Conservation (phyloP, 2,329 filamentous ascomycete genomes). For the Gnomoniopsis smithogilvyi region DNA sequence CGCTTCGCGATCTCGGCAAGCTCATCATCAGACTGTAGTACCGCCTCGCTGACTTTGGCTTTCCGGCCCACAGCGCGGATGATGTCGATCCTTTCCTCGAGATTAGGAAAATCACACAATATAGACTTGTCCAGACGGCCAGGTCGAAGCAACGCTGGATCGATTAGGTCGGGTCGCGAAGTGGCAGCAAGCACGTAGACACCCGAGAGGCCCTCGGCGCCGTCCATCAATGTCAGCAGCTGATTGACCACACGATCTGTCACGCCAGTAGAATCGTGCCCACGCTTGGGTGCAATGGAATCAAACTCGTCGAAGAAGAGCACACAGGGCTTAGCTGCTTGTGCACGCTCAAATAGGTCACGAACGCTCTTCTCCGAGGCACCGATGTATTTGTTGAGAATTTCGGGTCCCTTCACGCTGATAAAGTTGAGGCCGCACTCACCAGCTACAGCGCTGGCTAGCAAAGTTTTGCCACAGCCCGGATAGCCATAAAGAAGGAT, state of each 20-base stretch:
- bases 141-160: constrained; percentile 86
- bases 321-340: constrained; percentile 87
- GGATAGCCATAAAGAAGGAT: constrained; percentile 92
- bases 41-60: constrained; percentile 66
- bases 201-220: constrained; percentile 88
- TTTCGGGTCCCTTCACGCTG: constrained; percentile 95
- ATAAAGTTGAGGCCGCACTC: constrained; percentile 99
- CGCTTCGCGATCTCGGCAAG: constrained; percentile 71
- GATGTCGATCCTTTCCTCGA: constrained; percentile 84
- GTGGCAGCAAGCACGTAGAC: constrained; percentile 97
- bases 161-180: constrained; percentile 88
- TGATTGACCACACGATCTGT: constrained; percentile 98
- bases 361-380: constrained; percentile 95
- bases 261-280: constrained; percentile 96
- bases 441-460: constrained; percentile 94
- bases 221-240: constrained; percentile 97
- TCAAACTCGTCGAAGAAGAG: constrained; percentile 99
- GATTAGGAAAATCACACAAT: constrained; percentile 81
- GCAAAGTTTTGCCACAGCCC: constrained; percentile 92
- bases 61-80: constrained; percentile 79
- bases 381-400: constrained; percentile 98
- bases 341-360: constrained; percentile 89
- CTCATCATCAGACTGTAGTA: constrained; percentile 53
- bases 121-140: constrained; percentile 91
- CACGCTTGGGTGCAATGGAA: constrained; percentile 93